A percentile compares a stretch with the other conserved stretches of the same genome.
These are phyloP conservation scores for Aspergillus ruber DNA, from an alignment of 2,329 filamentous ascomycete species.

Conservation along the genomic window DNA sequence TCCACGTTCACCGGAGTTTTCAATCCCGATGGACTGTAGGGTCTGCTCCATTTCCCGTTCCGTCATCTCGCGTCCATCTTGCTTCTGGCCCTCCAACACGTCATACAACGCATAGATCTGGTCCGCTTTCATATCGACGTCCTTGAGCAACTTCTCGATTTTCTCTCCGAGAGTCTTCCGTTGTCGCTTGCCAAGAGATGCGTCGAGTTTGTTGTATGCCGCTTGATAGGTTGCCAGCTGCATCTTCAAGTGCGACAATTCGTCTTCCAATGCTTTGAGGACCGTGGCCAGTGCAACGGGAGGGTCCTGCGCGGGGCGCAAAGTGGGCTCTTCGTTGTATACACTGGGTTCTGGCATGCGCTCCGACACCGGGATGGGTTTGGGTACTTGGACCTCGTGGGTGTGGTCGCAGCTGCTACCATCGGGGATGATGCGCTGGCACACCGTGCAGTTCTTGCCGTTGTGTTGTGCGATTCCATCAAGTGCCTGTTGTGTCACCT, in stretches of 20 bases:
- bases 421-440: constrained; percentile 38
- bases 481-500: constrained; percentile 35
- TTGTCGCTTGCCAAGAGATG: constrained; percentile 58
- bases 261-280: constrained; percentile 74
- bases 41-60: constrained; percentile 60
- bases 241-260: constrained; percentile 68
- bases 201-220: constrained; percentile 61
- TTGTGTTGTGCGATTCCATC: constrained; percentile 44
- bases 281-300: constrained; percentile 71
- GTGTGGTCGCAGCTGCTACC: constrained; percentile 30
- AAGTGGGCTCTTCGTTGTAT: constrained; percentile 52
- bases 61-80: constrained; percentile 56
- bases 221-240: constrained; percentile 58
- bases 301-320: constrained; percentile 60
- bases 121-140: constrained; percentile 66
- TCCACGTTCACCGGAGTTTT: constrained; percentile 12
- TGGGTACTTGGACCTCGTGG: constrained; percentile 39
- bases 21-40: constrained; percentile 42
- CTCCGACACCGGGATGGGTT: constrained; percentile 45
- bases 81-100: constrained; percentile 73
- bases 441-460: constrained; percentile 51
- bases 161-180: constrained; percentile 55
- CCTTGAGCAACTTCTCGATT: constrained; percentile 56
- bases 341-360: constrained; percentile 37
- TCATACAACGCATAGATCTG: constrained; percentile 80